phyloP scores from a whole-genome alignment of 768 basidiomycete species.

The Xerocomus brunneocitrinus region DNA sequence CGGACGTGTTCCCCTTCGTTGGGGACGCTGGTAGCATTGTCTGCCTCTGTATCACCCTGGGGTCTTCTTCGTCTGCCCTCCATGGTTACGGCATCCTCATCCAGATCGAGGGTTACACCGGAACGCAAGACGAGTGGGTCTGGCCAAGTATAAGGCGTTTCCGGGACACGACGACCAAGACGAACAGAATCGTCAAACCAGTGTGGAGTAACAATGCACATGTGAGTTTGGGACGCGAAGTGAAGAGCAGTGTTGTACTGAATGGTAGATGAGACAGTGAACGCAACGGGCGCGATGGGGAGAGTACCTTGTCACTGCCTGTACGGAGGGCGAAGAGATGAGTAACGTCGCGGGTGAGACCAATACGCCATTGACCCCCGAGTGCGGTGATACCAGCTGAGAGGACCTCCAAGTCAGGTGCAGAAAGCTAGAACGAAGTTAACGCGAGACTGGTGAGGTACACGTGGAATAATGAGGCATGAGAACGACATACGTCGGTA shows the following conservation, averaged over 20 bases:
- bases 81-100: constrained; percentile 14
- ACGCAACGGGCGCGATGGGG: not conserved
- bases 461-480: not conserved
- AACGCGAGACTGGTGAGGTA: not conserved
- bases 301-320: constrained; percentile 42
- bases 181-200: constrained; percentile 85
- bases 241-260: constrained; percentile 49
- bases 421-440: constrained; percentile 41
- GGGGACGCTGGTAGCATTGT: constrained; percentile 1
- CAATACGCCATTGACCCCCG: constrained; percentile 77
- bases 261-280: not conserved
- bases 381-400: constrained; percentile 66
- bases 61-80: constrained; percentile 22
- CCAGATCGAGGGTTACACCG: constrained; percentile 13
- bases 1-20: constrained; percentile 33
- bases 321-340: constrained; percentile 67
- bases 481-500: constrained; percentile 46
- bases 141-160: constrained; percentile 67
- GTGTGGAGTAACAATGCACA: constrained; percentile 78
- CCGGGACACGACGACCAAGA: constrained; percentile 50
- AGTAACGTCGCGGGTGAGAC: constrained; percentile 80
- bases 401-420: constrained; percentile 67
- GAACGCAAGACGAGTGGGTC: constrained; percentile 50
- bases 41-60: constrained; percentile 20
- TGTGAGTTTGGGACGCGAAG: constrained; percentile 50